Percentiles rank a stretch among this genome's conserved stretches.
Conservation (phyloP, 495 filamentous ascomycete species). For the Penicillium turbatum region DNA sequence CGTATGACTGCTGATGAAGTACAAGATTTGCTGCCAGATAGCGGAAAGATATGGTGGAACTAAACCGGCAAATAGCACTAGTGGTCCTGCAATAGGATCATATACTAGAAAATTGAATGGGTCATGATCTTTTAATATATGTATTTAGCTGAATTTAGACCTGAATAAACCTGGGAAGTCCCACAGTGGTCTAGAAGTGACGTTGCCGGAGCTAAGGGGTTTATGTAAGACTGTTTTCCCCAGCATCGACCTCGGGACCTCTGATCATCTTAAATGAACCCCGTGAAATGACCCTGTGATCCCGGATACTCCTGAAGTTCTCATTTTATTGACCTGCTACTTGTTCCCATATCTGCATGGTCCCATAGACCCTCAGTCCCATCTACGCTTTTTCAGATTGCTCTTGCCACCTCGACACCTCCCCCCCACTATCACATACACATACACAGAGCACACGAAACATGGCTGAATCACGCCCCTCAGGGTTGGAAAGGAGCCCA, state of each 20-base stretch:
- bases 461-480: constrained; percentile 28
- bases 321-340: constrained; percentile 1
- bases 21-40: background rate
- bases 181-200: background rate
- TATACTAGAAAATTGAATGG: too few relatives aligned
- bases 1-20: background rate
- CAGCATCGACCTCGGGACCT: constrained; percentile 20
- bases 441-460: constrained; percentile 15
- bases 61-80: too few relatives aligned
- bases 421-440: constrained; percentile 21
- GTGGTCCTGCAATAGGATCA: too few relatives aligned
- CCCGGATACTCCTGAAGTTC: background rate
- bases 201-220: constrained; percentile 2
- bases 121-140: background rate
- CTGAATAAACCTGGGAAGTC: background rate
- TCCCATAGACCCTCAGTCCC: background rate
- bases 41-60: background rate
- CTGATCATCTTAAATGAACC: constrained; percentile 2
- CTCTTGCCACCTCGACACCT: constrained; percentile 23
- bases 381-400: constrained; percentile 14
- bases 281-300: constrained; percentile 10
- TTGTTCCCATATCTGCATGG: constrained; percentile 9
- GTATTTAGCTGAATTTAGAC: too few relatives aligned
- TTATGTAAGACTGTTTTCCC: constrained; percentile 26
- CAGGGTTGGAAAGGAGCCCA: constrained; percentile 31